Base-by-base conservation (phyloP, 257 asterid genomes). In the Orobanche coerulescens region DNA sequence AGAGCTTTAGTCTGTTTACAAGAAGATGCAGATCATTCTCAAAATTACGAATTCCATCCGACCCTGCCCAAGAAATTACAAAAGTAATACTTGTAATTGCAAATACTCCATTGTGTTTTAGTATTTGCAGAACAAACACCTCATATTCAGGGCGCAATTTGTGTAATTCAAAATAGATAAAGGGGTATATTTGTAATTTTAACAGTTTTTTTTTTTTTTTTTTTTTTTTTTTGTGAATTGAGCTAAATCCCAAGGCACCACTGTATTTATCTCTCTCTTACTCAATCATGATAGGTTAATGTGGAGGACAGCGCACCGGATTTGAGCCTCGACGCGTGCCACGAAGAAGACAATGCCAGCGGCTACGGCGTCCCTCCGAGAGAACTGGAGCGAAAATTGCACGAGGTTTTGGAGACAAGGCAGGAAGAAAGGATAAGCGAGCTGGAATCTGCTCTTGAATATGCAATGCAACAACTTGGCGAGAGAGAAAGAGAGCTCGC, bases 331-430 rank as follows among this genome's bases (percentile, higher is more conserved):
- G 58, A 61, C 16, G 16, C 69, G 42, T 66, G 69, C 46, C 61
- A 40, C 50, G 73, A 68, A 65, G 85, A 76, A 58, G 54, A 19
- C 12, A 11, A 34, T 7, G 1, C 72, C 73, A 15, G 65, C 2
- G 62, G 56, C 54, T 54, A 67, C 0, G 84, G 90, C 48, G 84
- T 88, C 59, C 66, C 73, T 34, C 82, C 96, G 0, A 23, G 59
- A 15, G 96, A 88, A 49, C 82, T 88, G 0, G 86, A 81, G 77
- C 73, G 82, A 33, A 83, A 69, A 73, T 51, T 88, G 76, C 84
- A 75, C 56, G 71, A 81, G 56, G 77, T 88, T 6, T 26, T 81
- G 67, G 84, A 80, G 67, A 54, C 40, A 25, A 78, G 88, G 67
- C 95, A 80, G 71, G 54, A 81, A 46, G 85, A 83, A 30, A 78